Evolutionary conservation across 192 early-diverging fungal species (phyloP).

Genomic region (Coemansia sp.): DNA sequence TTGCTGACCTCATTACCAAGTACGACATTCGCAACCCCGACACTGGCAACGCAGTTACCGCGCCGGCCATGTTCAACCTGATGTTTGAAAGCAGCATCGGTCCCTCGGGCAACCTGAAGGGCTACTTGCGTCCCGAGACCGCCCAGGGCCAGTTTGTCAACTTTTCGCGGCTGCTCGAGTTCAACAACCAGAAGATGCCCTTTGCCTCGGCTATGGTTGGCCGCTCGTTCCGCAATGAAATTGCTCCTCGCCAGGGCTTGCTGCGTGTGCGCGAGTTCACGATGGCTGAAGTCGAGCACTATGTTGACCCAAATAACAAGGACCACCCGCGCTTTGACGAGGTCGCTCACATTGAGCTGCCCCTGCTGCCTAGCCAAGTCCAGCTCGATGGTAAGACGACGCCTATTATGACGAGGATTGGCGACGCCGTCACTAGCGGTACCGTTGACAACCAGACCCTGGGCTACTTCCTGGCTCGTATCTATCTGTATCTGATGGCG

Average conservation of each 20-base stretch:
- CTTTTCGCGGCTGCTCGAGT: slow-evolving; percentile 95
- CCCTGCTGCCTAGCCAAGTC: slow-evolving; percentile 72
- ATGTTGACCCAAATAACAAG: slow-evolving; percentile 94
- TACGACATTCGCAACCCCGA: slow-evolving; percentile 89
- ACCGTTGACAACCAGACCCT: slow-evolving; percentile 97
- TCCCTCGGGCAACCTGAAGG: slow-evolving; percentile 93
- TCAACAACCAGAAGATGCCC: slow-evolving; percentile 98
- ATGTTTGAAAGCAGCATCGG: slow-evolving; percentile 99
- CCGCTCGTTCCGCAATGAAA: slow-evolving; percentile 99
- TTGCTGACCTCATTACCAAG: slow-evolving; percentile 82
- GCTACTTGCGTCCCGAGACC: slow-evolving; percentile 97
- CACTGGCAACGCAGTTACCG: slow-evolving; percentile 87
- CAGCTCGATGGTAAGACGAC: slow-evolving; percentile 81
- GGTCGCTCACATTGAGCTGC: slow-evolving; percentile 75
- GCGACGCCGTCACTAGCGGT: slow-evolving; percentile 86
- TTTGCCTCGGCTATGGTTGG: slow-evolving; percentile 99
- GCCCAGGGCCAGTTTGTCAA: slow-evolving; percentile 99
- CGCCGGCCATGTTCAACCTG: slow-evolving; percentile 95
- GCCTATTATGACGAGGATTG: slow-evolving; percentile 74
- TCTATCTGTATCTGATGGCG: slow-evolving; percentile 85
- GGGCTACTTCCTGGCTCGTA: slow-evolving; percentile 97
- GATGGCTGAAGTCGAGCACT: slow-evolving; percentile 99
- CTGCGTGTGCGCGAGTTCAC: slow-evolving; percentile 97
- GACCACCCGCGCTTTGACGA: slow-evolving; percentile 89
- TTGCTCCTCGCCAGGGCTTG: slow-evolving; percentile 92